Evolutionary conservation across 2,329 filamentous ascomycete genomes (phyloP).

Genomic region (Rhynchosporium secalis): DNA sequence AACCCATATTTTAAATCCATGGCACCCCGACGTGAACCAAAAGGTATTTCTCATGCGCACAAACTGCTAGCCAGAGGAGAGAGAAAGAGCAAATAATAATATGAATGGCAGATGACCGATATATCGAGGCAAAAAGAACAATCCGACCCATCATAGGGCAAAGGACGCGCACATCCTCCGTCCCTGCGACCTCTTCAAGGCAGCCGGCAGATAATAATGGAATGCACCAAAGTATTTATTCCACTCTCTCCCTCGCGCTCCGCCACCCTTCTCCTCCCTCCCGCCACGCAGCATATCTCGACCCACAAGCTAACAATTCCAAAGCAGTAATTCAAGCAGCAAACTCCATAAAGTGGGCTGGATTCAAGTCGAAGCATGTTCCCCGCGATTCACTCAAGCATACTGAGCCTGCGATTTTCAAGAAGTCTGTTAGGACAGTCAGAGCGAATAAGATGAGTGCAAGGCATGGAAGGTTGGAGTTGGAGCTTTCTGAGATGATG

Average conservation of each 20-base stretch:
- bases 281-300: too few species aligned
- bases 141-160: neutral
- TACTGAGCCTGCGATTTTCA: neutral
- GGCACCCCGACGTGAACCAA: neutral
- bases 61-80: too few species aligned
- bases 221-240: too few species aligned
- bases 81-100: neutral
- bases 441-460: neutral
- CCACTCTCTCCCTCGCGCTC: too few species aligned
- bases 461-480: neutral
- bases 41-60: neutral
- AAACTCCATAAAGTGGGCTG: neutral
- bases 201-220: too few species aligned
- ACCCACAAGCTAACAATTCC: neutral
- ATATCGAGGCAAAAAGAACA: neutral
- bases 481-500: conserved; percentile 1
- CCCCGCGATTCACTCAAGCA: neutral
- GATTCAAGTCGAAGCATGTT: too few species aligned
- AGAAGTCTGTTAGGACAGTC: neutral
- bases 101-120: neutral
- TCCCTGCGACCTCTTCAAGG: too few species aligned
- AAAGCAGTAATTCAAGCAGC: neutral
- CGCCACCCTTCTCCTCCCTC: too few species aligned
- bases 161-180: neutral
- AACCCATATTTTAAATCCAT: neutral